Evolutionary conservation across 495 filamentous ascomycete genomes (phyloP).

Genomic region (Neurospora sp.): DNA sequence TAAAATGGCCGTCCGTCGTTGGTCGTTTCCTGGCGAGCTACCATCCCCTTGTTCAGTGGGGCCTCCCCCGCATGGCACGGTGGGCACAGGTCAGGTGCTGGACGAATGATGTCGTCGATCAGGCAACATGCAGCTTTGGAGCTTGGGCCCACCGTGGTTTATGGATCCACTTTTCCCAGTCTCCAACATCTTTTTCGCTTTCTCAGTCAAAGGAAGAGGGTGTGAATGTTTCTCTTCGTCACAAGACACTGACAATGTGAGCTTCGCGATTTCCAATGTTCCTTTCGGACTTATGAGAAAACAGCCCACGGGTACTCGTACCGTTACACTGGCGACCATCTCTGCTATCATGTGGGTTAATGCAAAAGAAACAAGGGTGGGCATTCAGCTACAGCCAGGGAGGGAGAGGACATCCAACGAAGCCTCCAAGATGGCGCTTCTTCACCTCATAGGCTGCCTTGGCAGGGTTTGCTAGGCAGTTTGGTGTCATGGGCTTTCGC

Average conservation of each 20-base stretch:
- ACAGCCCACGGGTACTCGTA: neutral
- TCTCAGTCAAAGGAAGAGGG: neutral
- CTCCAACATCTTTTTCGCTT: neutral
- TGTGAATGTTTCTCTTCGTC: neutral
- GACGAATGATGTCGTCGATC: neutral
- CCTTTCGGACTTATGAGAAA: neutral
- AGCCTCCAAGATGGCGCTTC: neutral
- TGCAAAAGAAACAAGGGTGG: neutral
- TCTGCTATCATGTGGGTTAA: neutral
- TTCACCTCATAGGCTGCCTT: neutral
- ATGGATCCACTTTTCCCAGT: neutral
- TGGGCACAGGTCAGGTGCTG: neutral
- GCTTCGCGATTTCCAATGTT: neutral
- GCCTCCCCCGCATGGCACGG: neutral
- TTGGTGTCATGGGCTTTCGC: neutral
- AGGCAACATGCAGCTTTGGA: neutral
- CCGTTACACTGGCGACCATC: neutral
- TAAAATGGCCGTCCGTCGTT: neutral
- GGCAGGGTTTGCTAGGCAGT: neutral
- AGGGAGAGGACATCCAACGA: neutral
- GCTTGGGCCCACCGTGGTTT: neutral
- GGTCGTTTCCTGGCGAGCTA: neutral
- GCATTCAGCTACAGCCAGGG: neutral
- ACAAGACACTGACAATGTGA: neutral
- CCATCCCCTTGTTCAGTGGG: neutral